Conservation (phyloP, 176 grass and related monocot genomes). For the Cymbopogon citratus region DNA sequence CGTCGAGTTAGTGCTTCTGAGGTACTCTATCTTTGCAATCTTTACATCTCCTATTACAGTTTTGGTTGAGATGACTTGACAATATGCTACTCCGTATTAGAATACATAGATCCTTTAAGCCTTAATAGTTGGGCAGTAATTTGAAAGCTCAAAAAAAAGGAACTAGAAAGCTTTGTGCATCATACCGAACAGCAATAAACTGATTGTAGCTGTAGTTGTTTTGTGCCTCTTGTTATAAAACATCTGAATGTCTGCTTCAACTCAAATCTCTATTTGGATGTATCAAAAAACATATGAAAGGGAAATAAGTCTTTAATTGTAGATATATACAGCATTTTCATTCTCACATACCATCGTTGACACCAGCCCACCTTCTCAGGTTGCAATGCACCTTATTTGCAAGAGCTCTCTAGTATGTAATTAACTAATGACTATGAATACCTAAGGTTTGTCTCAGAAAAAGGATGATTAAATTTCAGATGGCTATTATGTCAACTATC, state of each 20-base stretch:
- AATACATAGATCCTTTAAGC: background rate
- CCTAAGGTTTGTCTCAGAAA: background rate
- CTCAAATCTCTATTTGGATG: background rate
- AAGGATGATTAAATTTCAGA: background rate
- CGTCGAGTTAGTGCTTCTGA: constrained; percentile 45
- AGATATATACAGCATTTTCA: background rate
- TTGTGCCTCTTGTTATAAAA: background rate
- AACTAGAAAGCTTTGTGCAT: background rate
- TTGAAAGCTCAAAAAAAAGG: background rate
- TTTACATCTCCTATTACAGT: background rate
- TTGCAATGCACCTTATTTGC: constrained; percentile 11
- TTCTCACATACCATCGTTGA: background rate
- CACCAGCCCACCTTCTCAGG: background rate
- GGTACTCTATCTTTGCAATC: constrained; percentile 30
- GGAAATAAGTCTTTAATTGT: background rate
- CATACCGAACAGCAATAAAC: background rate
- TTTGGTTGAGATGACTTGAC: background rate
- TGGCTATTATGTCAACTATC: background rate
- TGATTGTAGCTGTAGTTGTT: background rate
- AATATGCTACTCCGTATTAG: background rate
- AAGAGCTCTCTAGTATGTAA: background rate
- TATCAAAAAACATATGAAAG: background rate
- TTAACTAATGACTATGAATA: background rate
- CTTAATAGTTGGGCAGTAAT: background rate
- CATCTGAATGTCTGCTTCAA: background rate